phyloP scores from a whole-genome alignment of 306 rosid species.

The Medicago truncatula region MtrunA17r5.0-ANR NC_053046.1:19886501-19887000 shows the following conservation, averaged over 20 bases:
- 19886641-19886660: background rate
- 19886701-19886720: too few relatives aligned
- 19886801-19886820: background rate
- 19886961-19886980: too few relatives aligned
- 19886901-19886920: too few relatives aligned
- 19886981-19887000: too few relatives aligned
- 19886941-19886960: too few relatives aligned
- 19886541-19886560: too few relatives aligned
- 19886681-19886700: background rate
- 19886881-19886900: too few relatives aligned
- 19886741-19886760: too few relatives aligned
- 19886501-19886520: background rate
- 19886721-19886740: too few relatives aligned
- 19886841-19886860: background rate
- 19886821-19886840: background rate
- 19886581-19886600: background rate
- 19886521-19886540: conserved; percentile 4
- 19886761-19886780: background rate
- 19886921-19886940: too few relatives aligned
- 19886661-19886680: background rate
- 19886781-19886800: background rate
- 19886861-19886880: too few relatives aligned
- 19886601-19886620: background rate
- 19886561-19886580: background rate
- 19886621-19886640: background rate